Percentiles rank a stretch among this genome's conserved stretches.
Evolutionary conservation across 2,329 filamentous ascomycete species (phyloP).

Genomic region (Aspergillus flavus): DNA sequence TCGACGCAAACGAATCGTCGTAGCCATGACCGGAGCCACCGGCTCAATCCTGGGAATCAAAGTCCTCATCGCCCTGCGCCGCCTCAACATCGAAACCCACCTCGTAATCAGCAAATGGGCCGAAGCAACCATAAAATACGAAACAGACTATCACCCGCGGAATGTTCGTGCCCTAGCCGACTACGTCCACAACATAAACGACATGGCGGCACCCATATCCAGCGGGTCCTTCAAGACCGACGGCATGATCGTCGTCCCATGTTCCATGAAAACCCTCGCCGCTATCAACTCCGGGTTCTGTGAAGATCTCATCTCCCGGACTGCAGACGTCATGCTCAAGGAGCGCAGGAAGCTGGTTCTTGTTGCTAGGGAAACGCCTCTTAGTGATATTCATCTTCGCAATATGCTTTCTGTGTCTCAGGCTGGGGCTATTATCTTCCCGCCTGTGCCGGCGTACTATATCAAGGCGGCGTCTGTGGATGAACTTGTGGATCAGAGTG

Average conservation of each 20-base stretch:
- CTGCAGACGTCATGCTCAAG: constrained; percentile 53
- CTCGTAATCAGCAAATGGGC: constrained; percentile 55
- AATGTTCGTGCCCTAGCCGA: constrained; percentile 45
- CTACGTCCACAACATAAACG: constrained; percentile 43
- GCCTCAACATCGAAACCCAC: constrained; percentile 52
- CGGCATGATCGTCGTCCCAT: constrained; percentile 53
- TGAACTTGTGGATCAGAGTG: constrained; percentile 50
- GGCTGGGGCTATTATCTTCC: constrained; percentile 47
- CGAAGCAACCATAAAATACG: constrained; percentile 51
- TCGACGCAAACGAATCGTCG: constrained; percentile 39
- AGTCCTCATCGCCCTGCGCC: constrained; percentile 44
- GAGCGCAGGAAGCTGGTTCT: constrained; percentile 46
- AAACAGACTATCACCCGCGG: constrained; percentile 44
- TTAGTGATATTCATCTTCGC: constrained; percentile 50
- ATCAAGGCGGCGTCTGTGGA: constrained; percentile 43
- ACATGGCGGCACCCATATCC: constrained; percentile 50
- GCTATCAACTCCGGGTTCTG: constrained; percentile 46
- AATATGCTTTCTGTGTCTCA: constrained; percentile 49
- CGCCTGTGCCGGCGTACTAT: constrained; percentile 51
- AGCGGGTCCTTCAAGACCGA: constrained; percentile 49
- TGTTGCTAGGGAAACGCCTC: constrained; percentile 48
- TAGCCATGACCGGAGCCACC: constrained; percentile 56
- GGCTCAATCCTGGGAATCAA: constrained; percentile 50
- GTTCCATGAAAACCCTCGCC: constrained; percentile 54
- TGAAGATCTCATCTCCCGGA: constrained; percentile 50